Evolutionary conservation across 1,284 basidiomycete species (phyloP).

Genomic region (Singerocomus inundabilis): DNA sequence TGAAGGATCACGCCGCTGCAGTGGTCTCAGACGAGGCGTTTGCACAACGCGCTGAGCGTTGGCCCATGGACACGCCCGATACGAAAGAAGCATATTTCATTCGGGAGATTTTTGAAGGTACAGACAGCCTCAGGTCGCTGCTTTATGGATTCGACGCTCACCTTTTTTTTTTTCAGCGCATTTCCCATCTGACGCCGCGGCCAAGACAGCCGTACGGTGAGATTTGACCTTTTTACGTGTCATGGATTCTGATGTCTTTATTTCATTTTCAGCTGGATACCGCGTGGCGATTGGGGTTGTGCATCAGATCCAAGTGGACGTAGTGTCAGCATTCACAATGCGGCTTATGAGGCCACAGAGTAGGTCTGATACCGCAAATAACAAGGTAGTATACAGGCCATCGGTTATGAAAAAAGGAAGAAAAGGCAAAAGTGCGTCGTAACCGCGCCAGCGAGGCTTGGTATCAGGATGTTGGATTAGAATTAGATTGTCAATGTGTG

Average conservation of each 20-base stretch:
- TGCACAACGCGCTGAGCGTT: slow-evolving; percentile 72
- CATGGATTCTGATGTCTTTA: slow-evolving; percentile 8
- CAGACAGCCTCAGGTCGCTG: slow-evolving; percentile 31
- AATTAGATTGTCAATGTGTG: slow-evolving; percentile 34
- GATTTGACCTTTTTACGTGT: slow-evolving; percentile 28
- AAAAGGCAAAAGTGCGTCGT: slow-evolving; percentile 9
- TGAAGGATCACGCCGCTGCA: slow-evolving; percentile 85
- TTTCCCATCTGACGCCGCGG: slow-evolving; percentile 86
- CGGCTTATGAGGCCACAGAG: slow-evolving; percentile 63
- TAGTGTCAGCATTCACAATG: slow-evolving; percentile 93
- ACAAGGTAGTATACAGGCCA: slow-evolving; percentile 22
- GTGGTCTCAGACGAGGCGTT: slow-evolving; percentile 84
- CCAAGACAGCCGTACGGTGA: slow-evolving; percentile 87
- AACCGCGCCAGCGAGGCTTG: slow-evolving; percentile 23
- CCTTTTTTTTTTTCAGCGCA: slow-evolving; percentile 48
- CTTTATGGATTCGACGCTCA: slow-evolving; percentile 1
- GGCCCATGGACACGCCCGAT: slow-evolving; percentile 82
- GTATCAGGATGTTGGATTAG: slow-evolving; percentile 32
- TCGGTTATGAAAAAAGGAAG: slow-evolving; percentile 7
- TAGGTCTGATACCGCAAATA: slow-evolving; percentile 12
- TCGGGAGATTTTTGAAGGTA: slow-evolving; percentile 89
- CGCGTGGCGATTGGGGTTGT: slow-evolving; percentile 96
- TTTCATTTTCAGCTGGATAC: slow-evolving; percentile 69
- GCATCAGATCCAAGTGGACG: slow-evolving; percentile 92
- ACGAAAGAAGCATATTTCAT: slow-evolving; percentile 99